Evolutionary conservation across 208 protist genomes (phyloP).

Genomic region (Leishmania braziliensis): DNA sequence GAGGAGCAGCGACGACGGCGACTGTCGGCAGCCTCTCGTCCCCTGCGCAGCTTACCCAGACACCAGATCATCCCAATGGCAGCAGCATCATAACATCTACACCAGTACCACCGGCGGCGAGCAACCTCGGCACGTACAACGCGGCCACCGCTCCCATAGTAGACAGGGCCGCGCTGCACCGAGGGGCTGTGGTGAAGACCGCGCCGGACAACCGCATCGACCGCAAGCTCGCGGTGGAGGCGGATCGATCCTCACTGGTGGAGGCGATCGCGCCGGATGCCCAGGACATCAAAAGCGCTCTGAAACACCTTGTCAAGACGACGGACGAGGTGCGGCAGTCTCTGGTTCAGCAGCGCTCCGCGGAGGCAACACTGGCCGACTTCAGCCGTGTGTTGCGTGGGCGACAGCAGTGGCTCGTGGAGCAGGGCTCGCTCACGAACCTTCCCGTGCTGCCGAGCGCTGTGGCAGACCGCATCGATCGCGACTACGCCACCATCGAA

Average conservation of each 20-base stretch:
- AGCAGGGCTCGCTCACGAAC: slow-evolving; percentile 28
- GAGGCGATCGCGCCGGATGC: slow-evolving; percentile 35
- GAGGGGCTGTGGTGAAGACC: slow-evolving; percentile 29
- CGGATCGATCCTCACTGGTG: slow-evolving; percentile 29
- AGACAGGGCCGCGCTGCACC: slow-evolving; percentile 28
- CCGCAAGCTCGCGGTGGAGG: slow-evolving; percentile 34
- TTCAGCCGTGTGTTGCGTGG: slow-evolving; percentile 61
- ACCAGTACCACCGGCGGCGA: not conserved
- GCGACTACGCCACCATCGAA: slow-evolving; percentile 68
- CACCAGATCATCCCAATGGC: not conserved
- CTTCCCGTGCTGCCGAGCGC: slow-evolving; percentile 37
- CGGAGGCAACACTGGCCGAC: slow-evolving; percentile 61
- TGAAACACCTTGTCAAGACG: slow-evolving; percentile 37
- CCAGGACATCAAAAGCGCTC: slow-evolving; percentile 36
- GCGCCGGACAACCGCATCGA: slow-evolving; percentile 25
- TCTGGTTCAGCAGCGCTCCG: slow-evolving; percentile 36
- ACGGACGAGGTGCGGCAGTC: slow-evolving; percentile 37
- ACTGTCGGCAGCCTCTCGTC: slow-evolving; percentile 1
- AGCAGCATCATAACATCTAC: not conserved
- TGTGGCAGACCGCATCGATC: slow-evolving; percentile 46
- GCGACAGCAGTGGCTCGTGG: slow-evolving; percentile 53
- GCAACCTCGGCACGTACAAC: not conserved
- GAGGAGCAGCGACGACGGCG: slow-evolving; percentile 7
- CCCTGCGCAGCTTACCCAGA: slow-evolving; percentile 5
- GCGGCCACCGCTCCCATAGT: not conserved